Conservation (phyloP, 139 green algal genomes). For the Micromonas commoda region DNA sequence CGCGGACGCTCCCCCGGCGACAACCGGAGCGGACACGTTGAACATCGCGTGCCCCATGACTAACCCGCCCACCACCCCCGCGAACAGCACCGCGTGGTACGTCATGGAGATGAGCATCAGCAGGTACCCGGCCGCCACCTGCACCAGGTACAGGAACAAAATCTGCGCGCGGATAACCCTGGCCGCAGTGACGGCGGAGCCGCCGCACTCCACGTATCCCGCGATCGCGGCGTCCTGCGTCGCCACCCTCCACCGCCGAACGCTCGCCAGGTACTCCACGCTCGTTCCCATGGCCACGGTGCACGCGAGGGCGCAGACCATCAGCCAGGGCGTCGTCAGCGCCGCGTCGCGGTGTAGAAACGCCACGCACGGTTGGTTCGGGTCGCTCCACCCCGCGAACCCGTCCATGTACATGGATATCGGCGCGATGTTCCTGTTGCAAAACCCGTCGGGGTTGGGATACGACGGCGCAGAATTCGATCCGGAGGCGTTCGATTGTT, state of each 20-base stretch:
- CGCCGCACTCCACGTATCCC: no score
- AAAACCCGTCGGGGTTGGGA: neutral
- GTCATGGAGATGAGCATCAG: conserved; percentile 35
- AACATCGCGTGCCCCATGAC: conserved; percentile 13
- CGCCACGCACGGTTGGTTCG: neutral
- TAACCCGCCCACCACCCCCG: conserved; percentile 15
- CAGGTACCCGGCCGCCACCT: conserved; percentile 21
- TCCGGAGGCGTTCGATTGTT: neutral
- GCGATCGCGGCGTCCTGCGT: no score
- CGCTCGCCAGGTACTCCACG: no score
- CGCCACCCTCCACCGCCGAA: no score
- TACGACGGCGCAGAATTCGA: neutral
- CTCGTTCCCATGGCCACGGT: neutral
- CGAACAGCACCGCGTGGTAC: conserved; percentile 28
- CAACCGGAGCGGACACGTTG: neutral
- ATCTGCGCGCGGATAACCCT: neutral
- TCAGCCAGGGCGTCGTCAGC: neutral
- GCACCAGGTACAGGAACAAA: neutral
- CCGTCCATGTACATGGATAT: conserved; percentile 20
- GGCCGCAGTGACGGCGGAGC: no score
- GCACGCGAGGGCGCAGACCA: neutral
- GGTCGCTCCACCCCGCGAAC: neutral
- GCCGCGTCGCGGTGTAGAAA: neutral
- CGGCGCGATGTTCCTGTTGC: conserved; percentile 10
- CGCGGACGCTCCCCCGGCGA: neutral